Conservation (phyloP, 176 grass and related monocot species). For the Otatea glauca region DNA sequence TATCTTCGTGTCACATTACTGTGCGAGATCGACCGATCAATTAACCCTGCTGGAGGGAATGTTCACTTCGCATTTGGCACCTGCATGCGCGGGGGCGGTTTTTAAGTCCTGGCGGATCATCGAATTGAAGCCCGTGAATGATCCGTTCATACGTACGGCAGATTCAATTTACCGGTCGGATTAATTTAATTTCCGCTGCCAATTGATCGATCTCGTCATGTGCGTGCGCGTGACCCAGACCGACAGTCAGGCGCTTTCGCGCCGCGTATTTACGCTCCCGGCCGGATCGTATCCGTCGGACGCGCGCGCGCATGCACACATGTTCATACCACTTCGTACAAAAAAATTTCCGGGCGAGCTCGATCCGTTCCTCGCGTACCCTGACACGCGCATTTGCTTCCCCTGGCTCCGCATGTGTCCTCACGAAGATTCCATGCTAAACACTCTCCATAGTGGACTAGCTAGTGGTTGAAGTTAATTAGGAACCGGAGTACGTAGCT, state of each 20-base stretch:
- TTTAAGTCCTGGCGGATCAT: not conserved
- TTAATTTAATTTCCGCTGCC: constrained; percentile 1
- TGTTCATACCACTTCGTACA: not conserved
- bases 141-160: not conserved
- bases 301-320: not conserved
- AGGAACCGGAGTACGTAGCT: too few species aligned
- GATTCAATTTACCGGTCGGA: constrained; percentile 3
- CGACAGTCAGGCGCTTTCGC: constrained; percentile 24
- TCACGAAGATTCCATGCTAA: too few species aligned
- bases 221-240: constrained; percentile 15
- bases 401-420: not conserved
- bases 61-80: constrained; percentile 27
- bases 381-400: constrained; percentile 44
- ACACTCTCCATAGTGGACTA: too few species aligned
- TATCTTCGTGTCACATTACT: constrained; percentile 37
- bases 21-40: constrained; percentile 16
- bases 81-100: not conserved
- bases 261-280: not conserved
- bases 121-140: not conserved
- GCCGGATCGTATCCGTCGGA: not conserved
- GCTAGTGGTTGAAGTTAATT: not conserved
- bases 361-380: not conserved
- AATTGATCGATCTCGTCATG: not conserved
- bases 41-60: constrained; percentile 21
- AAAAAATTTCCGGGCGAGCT: not conserved